Base-by-base conservation (phyloP, 192 early-diverging fungal species). In the Podila horticola region DNA sequence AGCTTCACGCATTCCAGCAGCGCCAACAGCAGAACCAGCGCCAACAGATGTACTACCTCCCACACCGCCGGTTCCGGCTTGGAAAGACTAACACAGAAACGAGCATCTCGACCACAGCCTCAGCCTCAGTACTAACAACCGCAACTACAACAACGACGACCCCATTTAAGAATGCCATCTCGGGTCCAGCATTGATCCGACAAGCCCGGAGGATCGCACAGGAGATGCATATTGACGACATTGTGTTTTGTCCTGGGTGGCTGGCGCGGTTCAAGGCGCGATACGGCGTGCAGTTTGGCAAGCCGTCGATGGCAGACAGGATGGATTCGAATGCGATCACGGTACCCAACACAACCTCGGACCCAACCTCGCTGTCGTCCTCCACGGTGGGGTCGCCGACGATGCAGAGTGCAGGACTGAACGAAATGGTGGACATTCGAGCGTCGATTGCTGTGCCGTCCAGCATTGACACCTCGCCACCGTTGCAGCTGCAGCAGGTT, bases 181-280 rank as follows among this genome's bases (percentile, higher is more conserved):
- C 77, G 8, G 77, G 77, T 12, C 66, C 76, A 24, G 24, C 45
- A 10, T 20, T 81, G 41, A 24, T 81, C 20, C 55, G 61, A 36
- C 49, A 81, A 28, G 77, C 77, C 0, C 72, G 65, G 58, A 57
- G 58, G 51, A 73, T 81, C 20, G 77, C 77, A 8, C 15, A 64
- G 36, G 77, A 81, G 49, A 81, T 81, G 77, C 24, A 69, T 22
- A 73, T 73, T 26, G 30, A 61, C 2, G 70, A 72, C 49, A 81
- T 66, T 1, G 77, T 81, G 28, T 73, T 81, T 45, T 72, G 77
- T 60, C 62, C 77, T 5, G 77, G 71, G 29, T 81, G 77, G 77
- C 67, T 81, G 9, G 62, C 77, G 2, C 51, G 77, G 24, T 81
- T 81, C 62, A 81, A 81, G 49, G 38, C 66, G 9, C 66, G 77